A percentile compares a stretch with the other conserved stretches of the same genome.
Conservation (phyloP, 495 filamentous ascomycete genomes). For the Apiosordaria backusii region DNA sequence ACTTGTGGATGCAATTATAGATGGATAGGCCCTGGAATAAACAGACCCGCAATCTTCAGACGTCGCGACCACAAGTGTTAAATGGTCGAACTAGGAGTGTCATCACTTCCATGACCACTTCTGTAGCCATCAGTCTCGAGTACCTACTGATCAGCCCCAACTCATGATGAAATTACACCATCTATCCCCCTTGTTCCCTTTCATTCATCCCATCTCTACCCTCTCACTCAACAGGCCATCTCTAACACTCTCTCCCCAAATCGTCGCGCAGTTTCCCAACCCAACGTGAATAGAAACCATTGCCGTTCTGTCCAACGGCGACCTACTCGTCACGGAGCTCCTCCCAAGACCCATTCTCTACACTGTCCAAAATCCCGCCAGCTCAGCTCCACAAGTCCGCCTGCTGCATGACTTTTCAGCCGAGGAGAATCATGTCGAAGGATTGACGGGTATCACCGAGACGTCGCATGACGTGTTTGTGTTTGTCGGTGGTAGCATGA, state of each 20-base stretch:
- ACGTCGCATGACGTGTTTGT: background rate
- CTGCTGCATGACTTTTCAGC: background rate
- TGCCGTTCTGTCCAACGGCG: background rate
- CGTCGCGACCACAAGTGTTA: no score
- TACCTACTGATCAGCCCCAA: no score
- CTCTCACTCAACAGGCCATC: no score
- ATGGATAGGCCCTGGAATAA: no score
- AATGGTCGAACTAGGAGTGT: no score
- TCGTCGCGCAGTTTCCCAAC: conserved; percentile 2
- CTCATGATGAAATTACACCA: background rate
- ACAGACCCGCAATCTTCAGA: no score
- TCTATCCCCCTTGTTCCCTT: background rate
- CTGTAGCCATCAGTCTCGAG: no score
- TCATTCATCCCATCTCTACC: no score
- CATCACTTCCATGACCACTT: no score
- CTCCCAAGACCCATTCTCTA: background rate
- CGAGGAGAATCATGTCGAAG: background rate
- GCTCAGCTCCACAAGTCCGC: background rate
- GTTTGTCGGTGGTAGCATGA: background rate
- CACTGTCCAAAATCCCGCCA: background rate
- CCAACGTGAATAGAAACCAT: conserved; percentile 6
- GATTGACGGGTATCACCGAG: background rate
- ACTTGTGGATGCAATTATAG: no score
- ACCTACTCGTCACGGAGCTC: background rate
- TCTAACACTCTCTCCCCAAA: background rate